A percentile compares a stretch with the other conserved stretches of the same genome.
phyloP scores from a whole-genome alignment of 768 basidiomycete genomes.

The Podaxis sp. region DNA sequence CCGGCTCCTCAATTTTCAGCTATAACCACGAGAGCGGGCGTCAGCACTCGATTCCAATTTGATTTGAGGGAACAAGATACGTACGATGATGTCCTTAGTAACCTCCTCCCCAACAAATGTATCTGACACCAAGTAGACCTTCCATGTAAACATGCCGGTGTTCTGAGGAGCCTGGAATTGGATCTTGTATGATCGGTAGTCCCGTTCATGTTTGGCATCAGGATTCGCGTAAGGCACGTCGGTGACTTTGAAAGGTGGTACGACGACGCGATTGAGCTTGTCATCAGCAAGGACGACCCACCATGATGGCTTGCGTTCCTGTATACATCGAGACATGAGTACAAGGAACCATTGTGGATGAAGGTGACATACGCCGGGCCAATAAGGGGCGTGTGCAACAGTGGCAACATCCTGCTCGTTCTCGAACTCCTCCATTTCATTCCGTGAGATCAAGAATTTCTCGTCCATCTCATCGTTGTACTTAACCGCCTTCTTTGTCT shows the following conservation, averaged over 20 bases:
- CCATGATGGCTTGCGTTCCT: conserved; percentile 91
- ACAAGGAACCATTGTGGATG: neutral
- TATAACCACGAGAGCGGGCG: conserved; percentile 24
- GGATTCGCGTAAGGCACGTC: conserved; percentile 70
- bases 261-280: conserved; percentile 80
- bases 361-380: conserved; percentile 73
- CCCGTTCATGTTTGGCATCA: conserved; percentile 36
- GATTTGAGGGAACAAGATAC: conserved; percentile 25
- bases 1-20: conserved; percentile 82
- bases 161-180: conserved; percentile 94
- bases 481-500: conserved; percentile 44
- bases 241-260: conserved; percentile 79
- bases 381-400: conserved; percentile 88
- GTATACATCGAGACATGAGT: conserved; percentile 6
- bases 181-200: conserved; percentile 83
- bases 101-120: conserved; percentile 85
- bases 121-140: conserved; percentile 82
- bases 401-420: conserved; percentile 35
- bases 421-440: conserved; percentile 59
- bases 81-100: conserved; percentile 65
- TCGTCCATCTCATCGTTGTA: conserved; percentile 63
- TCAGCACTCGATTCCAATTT: neutral
- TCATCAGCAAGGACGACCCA: conserved; percentile 90
- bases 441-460: conserved; percentile 62
- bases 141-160: conserved; percentile 86